A percentile compares a stretch with the other conserved stretches of the same genome.
Evolutionary conservation across 1,284 basidiomycete genomes (phyloP).

Genomic region (Boletellus dicymbophilus): DNA sequence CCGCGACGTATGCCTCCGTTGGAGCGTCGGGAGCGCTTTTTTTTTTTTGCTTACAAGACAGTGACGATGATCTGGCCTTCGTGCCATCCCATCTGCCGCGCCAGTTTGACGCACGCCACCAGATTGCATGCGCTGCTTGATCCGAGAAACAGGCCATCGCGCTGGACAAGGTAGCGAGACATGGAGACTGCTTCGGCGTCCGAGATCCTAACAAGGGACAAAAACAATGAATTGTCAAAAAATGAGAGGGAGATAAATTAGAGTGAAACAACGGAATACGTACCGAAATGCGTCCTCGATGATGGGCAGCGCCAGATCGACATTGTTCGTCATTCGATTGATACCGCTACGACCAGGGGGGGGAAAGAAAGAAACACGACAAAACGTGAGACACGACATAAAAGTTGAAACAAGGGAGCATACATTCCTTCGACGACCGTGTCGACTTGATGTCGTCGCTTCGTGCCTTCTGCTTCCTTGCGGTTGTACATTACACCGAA

Average conservation of each 20-base stretch:
- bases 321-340: slow-evolving; percentile 86
- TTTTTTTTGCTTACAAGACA: slow-evolving; percentile 75
- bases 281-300: slow-evolving; percentile 90
- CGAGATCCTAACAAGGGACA: slow-evolving; percentile 79
- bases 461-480: slow-evolving; percentile 94
- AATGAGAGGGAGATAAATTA: too few species aligned
- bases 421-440: slow-evolving; percentile 89
- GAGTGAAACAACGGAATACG: not conserved
- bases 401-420: slow-evolving; percentile 27
- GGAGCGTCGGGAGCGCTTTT: too few species aligned
- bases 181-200: slow-evolving; percentile 92
- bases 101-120: slow-evolving; percentile 83
- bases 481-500: slow-evolving; percentile 93
- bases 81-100: slow-evolving; percentile 69
- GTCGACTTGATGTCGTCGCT: slow-evolving; percentile 91
- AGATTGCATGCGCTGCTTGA: slow-evolving; percentile 97
- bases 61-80: slow-evolving; percentile 77
- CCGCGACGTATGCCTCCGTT: too few species aligned
- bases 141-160: slow-evolving; percentile 95
- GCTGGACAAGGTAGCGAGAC: slow-evolving; percentile 85
- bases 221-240: too few species aligned
- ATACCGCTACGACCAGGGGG: slow-evolving; percentile 66
- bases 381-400: not conserved
- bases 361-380: not conserved
- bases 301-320: slow-evolving; percentile 77